Evolutionary conservation across 2,329 filamentous ascomycete genomes (phyloP), one percentile per base, ranked within the genome.

Genomic region (Ambrosiella beaveri): DNA sequence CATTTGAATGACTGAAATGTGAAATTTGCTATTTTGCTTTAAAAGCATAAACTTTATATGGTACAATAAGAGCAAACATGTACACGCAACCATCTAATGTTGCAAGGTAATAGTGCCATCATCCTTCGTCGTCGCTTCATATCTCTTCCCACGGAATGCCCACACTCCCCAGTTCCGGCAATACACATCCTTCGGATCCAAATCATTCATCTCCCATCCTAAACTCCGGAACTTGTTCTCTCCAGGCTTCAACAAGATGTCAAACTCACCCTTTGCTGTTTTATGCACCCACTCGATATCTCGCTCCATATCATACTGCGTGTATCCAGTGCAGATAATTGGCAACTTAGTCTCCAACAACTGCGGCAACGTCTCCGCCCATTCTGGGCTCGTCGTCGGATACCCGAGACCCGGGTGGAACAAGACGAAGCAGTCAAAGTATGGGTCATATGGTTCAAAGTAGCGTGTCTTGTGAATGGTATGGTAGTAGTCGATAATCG

Each of bases 351-450:
- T 98, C 73, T 96, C 90, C 17, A 98, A 75, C 36, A 98, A 78
- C 65, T 89, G 77, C 1, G 93, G 93, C 7, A 98, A 71, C 0
- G 93, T 97, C 65, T 91, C 84, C 60, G 85, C 80, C 93, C 94
- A 98, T 70, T 98, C 93, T 65, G 95, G 87, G 56, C 86, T 87
- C 66, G 85, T 91, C 12, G 90, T 88, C 0, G 94, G 90, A 69
- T 98, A 93, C 11, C 93, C 94, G 15, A 98, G 78, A 7, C 94
- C 94, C 0, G 94, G 94, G 67, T 98, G 94, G 76, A 97, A 98
- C 56, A 96, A 79, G 66, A 98, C 83, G 67, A 98, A 95, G 70
- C 87, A 93, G 74, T 98, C 93, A 69, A 98, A 95, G 73, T 98
- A 98, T 0, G 93, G 93, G 68, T 98, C 93, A 68, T 94, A 96